Base-by-base conservation (phyloP, 805 yeast species). In the Saccharomycopsis guyanensis region DNA sequence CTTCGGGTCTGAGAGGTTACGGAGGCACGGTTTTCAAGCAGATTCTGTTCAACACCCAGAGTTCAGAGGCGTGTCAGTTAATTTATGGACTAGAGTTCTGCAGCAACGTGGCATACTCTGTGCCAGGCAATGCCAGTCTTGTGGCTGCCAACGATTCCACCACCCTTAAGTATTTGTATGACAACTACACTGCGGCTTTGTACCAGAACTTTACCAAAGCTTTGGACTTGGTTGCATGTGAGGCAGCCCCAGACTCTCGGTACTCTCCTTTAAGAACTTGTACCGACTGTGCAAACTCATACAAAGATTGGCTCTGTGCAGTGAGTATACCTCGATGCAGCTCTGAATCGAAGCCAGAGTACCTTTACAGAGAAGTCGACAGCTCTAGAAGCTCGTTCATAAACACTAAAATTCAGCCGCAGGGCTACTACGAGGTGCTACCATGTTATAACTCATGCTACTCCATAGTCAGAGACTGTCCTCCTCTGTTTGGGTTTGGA, bases 361-460 rank as follows among this genome's bases (percentile, higher is more conserved):
- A 73, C 59, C 60, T 62, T 18, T 47, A 55, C 23, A 68, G 94
- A 29, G 61, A 64, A 2, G 66, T 66, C 3, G 70, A 70, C 13
- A 60, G 67, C 3, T 80, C 85, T 8, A 71, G 98, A 52, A 85
- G 75, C 55, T 64, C 65, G 3, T 75, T 73, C 52, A 70, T 91
- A 34, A 73, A 78, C 53, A 63, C 66, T 3, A 58, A 73, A 1
- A 66, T 82, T 25, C 68, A 73, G 3, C 86, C 88, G 0, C 70
- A 72, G 3, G 59, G 63, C 22, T 91, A 89, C 62, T 80, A 71
- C 55, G 98, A 91, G 63, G 72, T 93, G 2, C 61, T 86, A 47
- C 98, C 98, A 0, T 91, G 98, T 59, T 71, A 82, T 42, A 80
- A 84, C 57, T 73, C 82, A 52, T 93, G 97, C 62, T 69, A 84